These are phyloP conservation scores for Globisporangium heterothallicum DNA, from an alignment of 352 stramenopile genomes.

Conservation along the genomic window DNA sequence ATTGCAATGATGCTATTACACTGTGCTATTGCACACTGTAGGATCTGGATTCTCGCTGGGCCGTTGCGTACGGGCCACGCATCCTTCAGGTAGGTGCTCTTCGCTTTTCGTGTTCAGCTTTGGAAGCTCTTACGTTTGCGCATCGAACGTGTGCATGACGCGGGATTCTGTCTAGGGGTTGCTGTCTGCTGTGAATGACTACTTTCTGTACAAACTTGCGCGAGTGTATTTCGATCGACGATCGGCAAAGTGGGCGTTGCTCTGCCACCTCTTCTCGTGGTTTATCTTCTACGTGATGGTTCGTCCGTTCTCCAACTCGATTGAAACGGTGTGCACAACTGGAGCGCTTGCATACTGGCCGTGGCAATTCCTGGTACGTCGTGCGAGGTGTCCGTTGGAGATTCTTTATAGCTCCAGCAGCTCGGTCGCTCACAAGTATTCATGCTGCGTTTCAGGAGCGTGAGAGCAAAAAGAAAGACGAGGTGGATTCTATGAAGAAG, in stretches of 20 bases:
- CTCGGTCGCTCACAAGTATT: slow-evolving; percentile 6
- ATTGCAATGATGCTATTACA: not conserved
- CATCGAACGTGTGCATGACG: not conserved
- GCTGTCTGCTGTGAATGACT: slow-evolving; percentile 64
- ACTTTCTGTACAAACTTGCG: slow-evolving; percentile 65
- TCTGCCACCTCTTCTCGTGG: slow-evolving; percentile 78
- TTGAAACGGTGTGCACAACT: slow-evolving; percentile 79
- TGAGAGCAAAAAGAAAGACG: slow-evolving; percentile 33
- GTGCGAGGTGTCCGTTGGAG: too few relatives aligned
- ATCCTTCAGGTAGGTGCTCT: slow-evolving; percentile 56
- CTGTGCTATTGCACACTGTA: slow-evolving; percentile 9
- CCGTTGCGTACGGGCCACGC: slow-evolving; percentile 70
- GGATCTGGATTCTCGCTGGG: slow-evolving; percentile 79
- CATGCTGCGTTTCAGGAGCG: too few relatives aligned
- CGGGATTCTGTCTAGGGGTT: slow-evolving; percentile 32
- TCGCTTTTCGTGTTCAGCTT: too few relatives aligned
- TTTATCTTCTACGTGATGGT: slow-evolving; percentile 86
- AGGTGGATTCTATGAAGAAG: slow-evolving; percentile 16
- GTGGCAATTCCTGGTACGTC: slow-evolving; percentile 57
- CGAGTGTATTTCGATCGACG: slow-evolving; percentile 58
- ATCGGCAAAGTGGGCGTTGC: slow-evolving; percentile 59
- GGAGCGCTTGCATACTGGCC: slow-evolving; percentile 72
- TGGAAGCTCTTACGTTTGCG: not conserved
- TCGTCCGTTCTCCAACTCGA: slow-evolving; percentile 81
- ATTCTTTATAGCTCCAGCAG: not conserved